phyloP scores from a whole-genome alignment of 495 filamentous ascomycete genomes.

The Penicillium subrubescens region DNA sequence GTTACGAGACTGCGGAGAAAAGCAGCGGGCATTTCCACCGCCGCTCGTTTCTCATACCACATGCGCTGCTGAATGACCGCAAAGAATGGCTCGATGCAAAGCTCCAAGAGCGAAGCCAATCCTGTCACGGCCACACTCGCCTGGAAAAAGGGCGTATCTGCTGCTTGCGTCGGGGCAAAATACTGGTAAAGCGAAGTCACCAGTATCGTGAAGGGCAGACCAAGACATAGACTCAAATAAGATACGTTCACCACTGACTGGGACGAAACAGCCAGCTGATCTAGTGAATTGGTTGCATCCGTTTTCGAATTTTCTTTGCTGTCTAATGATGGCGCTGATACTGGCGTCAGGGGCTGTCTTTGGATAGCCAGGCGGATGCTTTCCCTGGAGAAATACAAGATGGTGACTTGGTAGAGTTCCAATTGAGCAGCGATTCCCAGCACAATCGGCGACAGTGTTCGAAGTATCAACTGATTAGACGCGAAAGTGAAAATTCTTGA shows the following conservation, averaged over 20 bases:
- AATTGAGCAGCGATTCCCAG: constrained; percentile 86
- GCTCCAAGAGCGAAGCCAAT: constrained; percentile 75
- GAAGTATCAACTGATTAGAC: constrained; percentile 86
- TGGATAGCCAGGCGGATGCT: constrained; percentile 84
- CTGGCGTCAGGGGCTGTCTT: constrained; percentile 58
- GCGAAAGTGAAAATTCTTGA: constrained; percentile 87
- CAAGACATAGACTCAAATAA: constrained; percentile 72
- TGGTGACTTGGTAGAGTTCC: constrained; percentile 84
- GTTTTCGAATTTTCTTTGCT: constrained; percentile 14
- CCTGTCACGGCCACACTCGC: constrained; percentile 68
- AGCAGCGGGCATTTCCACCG: constrained; percentile 78
- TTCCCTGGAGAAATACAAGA: constrained; percentile 90
- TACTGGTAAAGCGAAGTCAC: constrained; percentile 68
- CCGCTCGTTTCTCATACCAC: constrained; percentile 75
- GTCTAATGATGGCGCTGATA: constrained; percentile 5
- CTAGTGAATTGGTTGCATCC: not conserved
- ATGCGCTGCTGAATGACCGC: constrained; percentile 78
- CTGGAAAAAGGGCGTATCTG: constrained; percentile 60
- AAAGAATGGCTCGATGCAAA: constrained; percentile 83
- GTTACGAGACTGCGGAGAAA: constrained; percentile 73
- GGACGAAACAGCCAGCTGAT: constrained; percentile 28
- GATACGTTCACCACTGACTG: constrained; percentile 88
- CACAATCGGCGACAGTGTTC: constrained; percentile 78
- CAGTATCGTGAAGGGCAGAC: constrained; percentile 60
- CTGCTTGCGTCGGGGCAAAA: constrained; percentile 56